These are phyloP conservation scores for Bothriochloa decipiens DNA, from an alignment of 176 grass and related monocot genomes.

Conservation along the genomic window DNA sequence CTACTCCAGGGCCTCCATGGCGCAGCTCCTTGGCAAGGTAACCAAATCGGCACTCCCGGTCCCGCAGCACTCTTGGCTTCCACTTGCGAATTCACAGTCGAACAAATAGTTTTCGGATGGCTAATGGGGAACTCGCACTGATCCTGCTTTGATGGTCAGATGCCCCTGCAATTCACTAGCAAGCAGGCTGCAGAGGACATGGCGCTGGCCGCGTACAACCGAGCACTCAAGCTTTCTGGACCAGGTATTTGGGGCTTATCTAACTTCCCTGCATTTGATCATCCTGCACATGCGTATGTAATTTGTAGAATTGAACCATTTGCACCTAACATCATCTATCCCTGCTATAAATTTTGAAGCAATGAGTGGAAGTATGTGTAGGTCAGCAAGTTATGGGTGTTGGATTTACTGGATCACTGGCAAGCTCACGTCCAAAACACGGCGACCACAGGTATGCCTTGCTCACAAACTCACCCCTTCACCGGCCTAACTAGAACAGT, in stretches of 20 bases:
- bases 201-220: constrained; percentile 76
- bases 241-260: constrained; percentile 53
- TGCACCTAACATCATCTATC: not conserved
- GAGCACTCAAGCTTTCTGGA: constrained; percentile 85
- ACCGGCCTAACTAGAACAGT: not conserved
- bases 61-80: not conserved
- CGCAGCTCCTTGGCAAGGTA: constrained; percentile 88
- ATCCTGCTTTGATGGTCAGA: constrained; percentile 48
- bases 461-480: not conserved
- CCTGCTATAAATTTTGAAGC: not conserved
- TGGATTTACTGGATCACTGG: constrained; percentile 90
- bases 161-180: constrained; percentile 81
- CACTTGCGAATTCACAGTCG: not conserved
- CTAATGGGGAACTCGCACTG: not conserved
- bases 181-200: constrained; percentile 82
- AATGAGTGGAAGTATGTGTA: constrained; percentile 9
- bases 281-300: not conserved
- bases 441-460: constrained; percentile 83
- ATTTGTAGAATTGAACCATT: not conserved
- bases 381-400: constrained; percentile 82
- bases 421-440: constrained; percentile 72
- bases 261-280: not conserved
- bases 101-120: not conserved
- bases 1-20: constrained; percentile 81
- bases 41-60: not conserved